These are phyloP conservation scores for Hondaea fermentalgiana DNA, from an alignment of 108 stramenopile species.

Conservation along the genomic window DNA sequence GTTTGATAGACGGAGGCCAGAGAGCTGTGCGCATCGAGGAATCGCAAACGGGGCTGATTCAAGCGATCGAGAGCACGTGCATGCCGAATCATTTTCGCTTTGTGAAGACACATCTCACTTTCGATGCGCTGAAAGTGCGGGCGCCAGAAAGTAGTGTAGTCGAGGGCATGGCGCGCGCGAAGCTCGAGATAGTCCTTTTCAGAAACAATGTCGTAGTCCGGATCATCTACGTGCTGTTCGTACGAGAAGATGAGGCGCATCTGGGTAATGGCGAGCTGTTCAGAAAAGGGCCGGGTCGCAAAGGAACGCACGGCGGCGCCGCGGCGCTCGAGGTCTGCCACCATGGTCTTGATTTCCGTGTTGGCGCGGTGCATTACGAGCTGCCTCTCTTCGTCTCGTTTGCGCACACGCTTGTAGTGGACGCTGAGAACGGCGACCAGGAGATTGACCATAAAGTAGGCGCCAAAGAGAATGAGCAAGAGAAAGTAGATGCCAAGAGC, in stretches of 20 bases:
- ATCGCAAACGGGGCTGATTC: too few species aligned
- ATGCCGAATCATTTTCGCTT: too few species aligned
- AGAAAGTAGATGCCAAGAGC: conserved; percentile 37
- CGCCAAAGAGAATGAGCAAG: conserved; percentile 53
- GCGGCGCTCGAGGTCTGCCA: background rate
- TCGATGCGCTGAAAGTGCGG: too few species aligned
- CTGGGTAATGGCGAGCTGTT: background rate
- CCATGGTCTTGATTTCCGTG: background rate
- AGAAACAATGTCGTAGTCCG: background rate
- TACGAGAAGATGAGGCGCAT: background rate
- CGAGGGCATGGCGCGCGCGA: background rate
- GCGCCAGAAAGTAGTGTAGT: background rate
- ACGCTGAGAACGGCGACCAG: conserved; percentile 49
- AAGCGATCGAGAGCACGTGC: too few species aligned
- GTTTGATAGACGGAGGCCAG: too few species aligned
- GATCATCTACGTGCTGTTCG: background rate
- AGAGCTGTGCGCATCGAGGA: too few species aligned
- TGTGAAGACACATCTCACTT: too few species aligned
- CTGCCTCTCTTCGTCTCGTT: background rate
- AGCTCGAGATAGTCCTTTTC: background rate
- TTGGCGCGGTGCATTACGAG: background rate
- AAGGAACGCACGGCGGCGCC: background rate
- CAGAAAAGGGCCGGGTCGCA: background rate
- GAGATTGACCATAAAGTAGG: conserved; percentile 55
- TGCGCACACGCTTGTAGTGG: background rate